Base-by-base conservation (phyloP, 2,329 filamentous ascomycete genomes). In the Sporothrix brunneoviolacea region DNA sequence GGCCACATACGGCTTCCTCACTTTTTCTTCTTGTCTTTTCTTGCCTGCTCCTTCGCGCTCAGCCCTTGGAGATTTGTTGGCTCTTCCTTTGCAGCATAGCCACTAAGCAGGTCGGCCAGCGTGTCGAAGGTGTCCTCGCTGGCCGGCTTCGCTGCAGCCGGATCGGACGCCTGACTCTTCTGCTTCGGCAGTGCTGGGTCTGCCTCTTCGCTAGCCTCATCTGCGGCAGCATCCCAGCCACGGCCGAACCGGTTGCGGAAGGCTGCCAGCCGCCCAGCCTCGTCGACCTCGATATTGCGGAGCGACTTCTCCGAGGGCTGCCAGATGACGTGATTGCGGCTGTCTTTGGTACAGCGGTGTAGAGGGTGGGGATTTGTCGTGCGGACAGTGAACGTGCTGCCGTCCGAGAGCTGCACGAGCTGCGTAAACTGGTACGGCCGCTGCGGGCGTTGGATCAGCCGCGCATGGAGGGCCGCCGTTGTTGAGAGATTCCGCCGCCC, bases 391-490 rank as follows among this genome's bases (percentile, higher is more conserved):
- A 82, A 97, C 54, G 91, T 86, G 62, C 82, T 87, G 60, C 93
- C 93, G 73, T 98, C 93, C 36, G 86, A 88, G 57, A 97, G 84
- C 48, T 90, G 91, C 59, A 98, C 77, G 54, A 98, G 80, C 71
- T 98, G 93, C n/a, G 91, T 96, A 76, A 96, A 97, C 59, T 85
- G 88, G 76, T 96, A 97, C 37, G 93, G 91, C 6, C 91, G 82
- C 63, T 90, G 86, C n/a, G 90, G 90, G 15, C 93, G 88, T 55
- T 79, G 79, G 64, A 97, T 80, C 56, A 95, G 86, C 21, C 87
- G 90, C 47, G 93, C 93, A 65, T 89, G 82, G 54, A 90, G 84
- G 64, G 82, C 75, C 2, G 52, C 12, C 2, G 57, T 57, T 9
- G 53, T 53, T 6, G 57, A 56, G 2, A 58, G 44, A 21, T 86